These are phyloP conservation scores for Sequoia sempervirens DNA, from an alignment of 75 land plant species.

Conservation along the genomic window DNA sequence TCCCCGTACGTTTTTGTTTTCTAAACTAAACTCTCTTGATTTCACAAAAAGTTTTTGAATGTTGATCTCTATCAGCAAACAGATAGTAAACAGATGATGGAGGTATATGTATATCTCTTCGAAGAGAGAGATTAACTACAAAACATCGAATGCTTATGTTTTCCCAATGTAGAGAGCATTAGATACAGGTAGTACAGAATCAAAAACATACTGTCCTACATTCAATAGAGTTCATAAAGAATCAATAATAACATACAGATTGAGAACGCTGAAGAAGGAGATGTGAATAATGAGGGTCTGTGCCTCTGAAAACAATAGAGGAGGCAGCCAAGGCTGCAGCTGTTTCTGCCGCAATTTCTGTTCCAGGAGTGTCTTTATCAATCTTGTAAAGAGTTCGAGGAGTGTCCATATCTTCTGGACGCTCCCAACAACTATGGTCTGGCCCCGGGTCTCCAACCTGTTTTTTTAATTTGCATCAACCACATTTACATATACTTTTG, in stretches of 20 bases:
- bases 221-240: background rate
- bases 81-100: too few relatives aligned
- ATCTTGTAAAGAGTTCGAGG: constrained; percentile 63
- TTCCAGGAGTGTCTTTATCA: constrained; percentile 50
- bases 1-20: too few relatives aligned
- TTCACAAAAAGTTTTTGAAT: too few relatives aligned
- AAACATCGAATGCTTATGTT: background rate
- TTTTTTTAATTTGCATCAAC: background rate
- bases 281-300: constrained; percentile 46
- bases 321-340: constrained; percentile 93
- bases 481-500: background rate
- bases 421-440: constrained; percentile 79
- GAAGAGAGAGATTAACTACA: too few relatives aligned
- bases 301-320: constrained; percentile 63
- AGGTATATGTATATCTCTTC: too few relatives aligned
- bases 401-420: constrained; percentile 84
- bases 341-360: constrained; percentile 91
- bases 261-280: constrained; percentile 65
- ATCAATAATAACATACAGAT: constrained; percentile 27
- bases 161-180: background rate
- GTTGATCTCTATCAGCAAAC: too few relatives aligned
- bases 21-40: too few relatives aligned
- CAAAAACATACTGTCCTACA: background rate
- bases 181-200: background rate
- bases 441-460: constrained; percentile 77